Percentiles rank a stretch among this genome's conserved stretches.
These are phyloP conservation scores for Ophiostoma novo-ulmi DNA, from an alignment of 2,329 filamentous ascomycete species.

Conservation along the genomic window DNA sequence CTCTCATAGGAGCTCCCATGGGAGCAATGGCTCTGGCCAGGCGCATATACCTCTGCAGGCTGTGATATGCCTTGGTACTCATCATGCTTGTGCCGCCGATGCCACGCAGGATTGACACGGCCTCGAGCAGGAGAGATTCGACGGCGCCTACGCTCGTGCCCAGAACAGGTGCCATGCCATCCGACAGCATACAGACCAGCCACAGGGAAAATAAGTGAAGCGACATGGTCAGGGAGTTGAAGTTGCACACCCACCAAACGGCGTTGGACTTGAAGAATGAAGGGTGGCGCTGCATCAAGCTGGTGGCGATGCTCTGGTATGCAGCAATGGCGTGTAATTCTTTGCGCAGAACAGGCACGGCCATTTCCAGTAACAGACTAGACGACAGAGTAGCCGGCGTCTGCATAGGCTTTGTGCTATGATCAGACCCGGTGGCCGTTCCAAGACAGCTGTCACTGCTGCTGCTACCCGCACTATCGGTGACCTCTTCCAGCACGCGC, in stretches of 20 bases:
- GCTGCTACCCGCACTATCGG: not conserved
- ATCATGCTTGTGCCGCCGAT: not conserved
- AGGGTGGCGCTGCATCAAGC: not conserved
- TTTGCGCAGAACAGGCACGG: not conserved
- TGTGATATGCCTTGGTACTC: not conserved
- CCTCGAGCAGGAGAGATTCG: not conserved
- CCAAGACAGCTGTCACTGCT: too few species aligned
- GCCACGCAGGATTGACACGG: not conserved
- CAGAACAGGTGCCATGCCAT: not conserved
- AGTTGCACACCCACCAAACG: not conserved
- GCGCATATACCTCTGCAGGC: not conserved
- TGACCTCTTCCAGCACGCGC: constrained; percentile 20
- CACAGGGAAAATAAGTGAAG: not conserved
- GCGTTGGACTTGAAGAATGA: not conserved
- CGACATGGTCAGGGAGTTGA: not conserved
- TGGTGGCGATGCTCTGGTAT: not conserved
- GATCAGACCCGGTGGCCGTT: not conserved
- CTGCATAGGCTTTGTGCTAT: not conserved
- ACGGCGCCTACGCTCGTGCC: not conserved
- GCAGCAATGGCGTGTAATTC: not conserved
- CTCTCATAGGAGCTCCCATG: not conserved
- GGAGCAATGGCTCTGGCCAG: not conserved
- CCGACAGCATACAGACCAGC: not conserved
- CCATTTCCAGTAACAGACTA: not conserved
- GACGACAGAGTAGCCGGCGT: not conserved